phyloP scores from a whole-genome alignment of 768 basidiomycete genomes.

The Ramaria rubella region DNA sequence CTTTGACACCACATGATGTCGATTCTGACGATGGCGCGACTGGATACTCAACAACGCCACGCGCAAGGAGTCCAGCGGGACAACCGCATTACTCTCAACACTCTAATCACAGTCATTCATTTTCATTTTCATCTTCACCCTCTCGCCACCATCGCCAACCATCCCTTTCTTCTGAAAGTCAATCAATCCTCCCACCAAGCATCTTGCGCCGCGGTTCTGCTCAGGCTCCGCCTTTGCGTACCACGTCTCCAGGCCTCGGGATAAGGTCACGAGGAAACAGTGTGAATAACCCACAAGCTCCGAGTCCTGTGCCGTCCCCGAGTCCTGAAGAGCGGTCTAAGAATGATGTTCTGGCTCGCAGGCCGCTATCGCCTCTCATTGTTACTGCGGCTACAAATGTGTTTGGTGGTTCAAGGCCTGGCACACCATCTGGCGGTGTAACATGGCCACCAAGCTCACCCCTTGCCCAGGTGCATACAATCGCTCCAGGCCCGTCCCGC shows the following conservation, averaged over 20 bases:
- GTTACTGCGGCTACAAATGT: constrained; percentile 52
- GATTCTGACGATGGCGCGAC: constrained; percentile 61
- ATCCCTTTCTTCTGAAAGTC: constrained; percentile 41
- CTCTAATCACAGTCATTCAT: constrained; percentile 34
- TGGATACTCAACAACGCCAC: constrained; percentile 66
- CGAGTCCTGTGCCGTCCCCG: constrained; percentile 9
- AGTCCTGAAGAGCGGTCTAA: constrained; percentile 39
- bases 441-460: constrained; percentile 6
- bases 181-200: constrained; percentile 9
- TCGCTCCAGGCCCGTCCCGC: not conserved
- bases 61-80: constrained; percentile 37
- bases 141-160: constrained; percentile 40
- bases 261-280: constrained; percentile 5
- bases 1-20: constrained; percentile 79
- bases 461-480: constrained; percentile 1
- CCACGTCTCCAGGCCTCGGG: constrained; percentile 3
- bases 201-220: constrained; percentile 6
- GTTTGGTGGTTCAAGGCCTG: constrained; percentile 41
- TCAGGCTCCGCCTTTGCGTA: not conserved
- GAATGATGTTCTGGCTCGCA: constrained; percentile 48
- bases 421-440: constrained; percentile 55
- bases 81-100: constrained; percentile 28
- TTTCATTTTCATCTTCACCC: constrained; percentile 48
- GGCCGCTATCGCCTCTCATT: constrained; percentile 70
- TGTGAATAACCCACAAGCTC: not conserved